Evolutionary conservation across 2,329 filamentous ascomycete species (phyloP).

Genomic region (Endoconidiophora laricicola): DNA sequence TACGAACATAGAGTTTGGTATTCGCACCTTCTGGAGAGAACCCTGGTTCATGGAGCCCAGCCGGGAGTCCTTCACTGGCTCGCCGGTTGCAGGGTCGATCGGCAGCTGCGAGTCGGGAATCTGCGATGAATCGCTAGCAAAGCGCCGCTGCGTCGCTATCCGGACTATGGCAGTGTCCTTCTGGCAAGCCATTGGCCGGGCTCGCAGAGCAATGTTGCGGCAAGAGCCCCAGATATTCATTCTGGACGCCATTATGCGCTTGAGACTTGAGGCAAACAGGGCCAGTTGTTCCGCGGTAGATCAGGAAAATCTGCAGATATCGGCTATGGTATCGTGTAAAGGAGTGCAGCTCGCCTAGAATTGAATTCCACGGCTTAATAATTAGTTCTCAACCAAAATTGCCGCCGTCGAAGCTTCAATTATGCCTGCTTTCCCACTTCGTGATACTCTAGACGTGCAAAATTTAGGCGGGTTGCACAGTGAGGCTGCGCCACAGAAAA

Average conservation of each 20-base stretch:
- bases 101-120: conserved; percentile 2
- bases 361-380: too few species aligned
- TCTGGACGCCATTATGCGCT: conserved; percentile 34
- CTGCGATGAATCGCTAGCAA: conserved; percentile 16
- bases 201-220: conserved; percentile 25
- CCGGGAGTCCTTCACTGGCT: conserved; percentile 21
- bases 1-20: too few species aligned
- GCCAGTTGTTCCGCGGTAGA: too few species aligned
- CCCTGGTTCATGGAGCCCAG: conserved; percentile 18
- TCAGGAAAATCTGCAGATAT: too few species aligned
- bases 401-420: too few species aligned
- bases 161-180: conserved; percentile 17
- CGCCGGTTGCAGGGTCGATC: conserved; percentile 23
- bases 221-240: conserved; percentile 31
- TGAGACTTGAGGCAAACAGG: too few species aligned
- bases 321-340: too few species aligned
- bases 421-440: neutral
- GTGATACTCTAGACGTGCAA: conserved; percentile 2
- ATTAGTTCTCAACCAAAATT: too few species aligned
- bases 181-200: conserved; percentile 19
- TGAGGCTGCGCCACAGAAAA: conserved; percentile 2
- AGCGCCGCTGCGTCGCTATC: conserved; percentile 16
- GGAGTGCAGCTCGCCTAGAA: too few species aligned
- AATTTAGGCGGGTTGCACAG: neutral
- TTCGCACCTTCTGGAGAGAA: conserved; percentile 11